Conservation (phyloP, 2,329 filamentous ascomycete genomes). For the Colletotrichum noveboracense region DNA sequence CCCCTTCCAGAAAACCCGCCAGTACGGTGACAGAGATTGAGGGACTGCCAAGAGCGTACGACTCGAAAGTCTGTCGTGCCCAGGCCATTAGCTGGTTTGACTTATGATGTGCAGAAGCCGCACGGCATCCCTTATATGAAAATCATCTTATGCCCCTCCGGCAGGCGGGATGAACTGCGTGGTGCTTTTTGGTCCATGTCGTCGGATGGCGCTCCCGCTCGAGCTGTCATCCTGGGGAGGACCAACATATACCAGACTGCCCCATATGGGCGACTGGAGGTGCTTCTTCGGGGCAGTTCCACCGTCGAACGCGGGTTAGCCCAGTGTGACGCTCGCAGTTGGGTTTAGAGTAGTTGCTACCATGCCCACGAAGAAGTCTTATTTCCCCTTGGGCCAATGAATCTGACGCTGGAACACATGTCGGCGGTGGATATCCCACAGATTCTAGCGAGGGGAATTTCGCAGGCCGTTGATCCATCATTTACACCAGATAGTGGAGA, state of each 20-base stretch:
- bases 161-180: background rate
- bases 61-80: background rate
- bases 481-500: constrained; percentile 9
- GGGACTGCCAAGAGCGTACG: background rate
- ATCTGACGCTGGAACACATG: background rate
- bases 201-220: background rate
- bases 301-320: background rate
- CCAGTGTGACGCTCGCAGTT: background rate
- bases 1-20: background rate
- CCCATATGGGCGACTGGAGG: background rate
- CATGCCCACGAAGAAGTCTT: background rate
- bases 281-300: background rate
- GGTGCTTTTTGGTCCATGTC: background rate
- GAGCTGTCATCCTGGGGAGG: constrained; percentile 1
- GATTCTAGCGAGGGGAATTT: background rate
- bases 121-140: background rate
- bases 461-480: background rate
- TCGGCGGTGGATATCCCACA: background rate
- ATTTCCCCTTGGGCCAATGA: background rate
- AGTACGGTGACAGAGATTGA: background rate
- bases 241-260: background rate
- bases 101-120: constrained; percentile 9
- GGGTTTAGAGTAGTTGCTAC: background rate
- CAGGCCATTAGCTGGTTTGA: constrained; percentile 16
- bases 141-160: background rate